phyloP scores from a whole-genome alignment of 306 rosid species.

The Citrullus colocynthis region DNA sequence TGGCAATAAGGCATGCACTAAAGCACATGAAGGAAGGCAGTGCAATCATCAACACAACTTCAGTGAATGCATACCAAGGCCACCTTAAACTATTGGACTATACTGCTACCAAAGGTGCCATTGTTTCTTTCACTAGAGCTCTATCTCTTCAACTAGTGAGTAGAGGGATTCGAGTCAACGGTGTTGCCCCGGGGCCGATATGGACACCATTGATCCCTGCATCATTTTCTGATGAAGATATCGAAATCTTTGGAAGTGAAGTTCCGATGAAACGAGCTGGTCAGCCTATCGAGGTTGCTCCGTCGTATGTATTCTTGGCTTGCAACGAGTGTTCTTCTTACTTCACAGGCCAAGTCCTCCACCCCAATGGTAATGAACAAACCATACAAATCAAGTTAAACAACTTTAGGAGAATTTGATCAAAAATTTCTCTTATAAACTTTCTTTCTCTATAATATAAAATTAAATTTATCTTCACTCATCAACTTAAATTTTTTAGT shows the following conservation, averaged over 20 bases:
- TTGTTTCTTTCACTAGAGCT: constrained; percentile 58
- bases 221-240: constrained; percentile 23
- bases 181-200: constrained; percentile 79
- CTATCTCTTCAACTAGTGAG: constrained; percentile 43
- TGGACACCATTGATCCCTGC: constrained; percentile 64
- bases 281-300: constrained; percentile 70
- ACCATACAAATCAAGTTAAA: no score
- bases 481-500: no score
- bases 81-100: constrained; percentile 33
- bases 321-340: constrained; percentile 53
- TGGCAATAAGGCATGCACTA: constrained; percentile 41
- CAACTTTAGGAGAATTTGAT: no score
- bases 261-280: constrained; percentile 73
- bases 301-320: constrained; percentile 50
- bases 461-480: no score
- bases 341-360: constrained; percentile 68
- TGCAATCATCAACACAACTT: constrained; percentile 59
- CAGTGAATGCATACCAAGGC: constrained; percentile 59
- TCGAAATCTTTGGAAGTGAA: constrained; percentile 21
- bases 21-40: constrained; percentile 78
- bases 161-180: constrained; percentile 58
- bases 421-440: no score
- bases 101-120: constrained; percentile 59
- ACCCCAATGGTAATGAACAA: constrained; percentile 47
- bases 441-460: no score